Evolutionary conservation across 148 eudicot species (phyloP), one percentile per base, ranked within the genome.

Genomic region (Camellia sinensis): DNA sequence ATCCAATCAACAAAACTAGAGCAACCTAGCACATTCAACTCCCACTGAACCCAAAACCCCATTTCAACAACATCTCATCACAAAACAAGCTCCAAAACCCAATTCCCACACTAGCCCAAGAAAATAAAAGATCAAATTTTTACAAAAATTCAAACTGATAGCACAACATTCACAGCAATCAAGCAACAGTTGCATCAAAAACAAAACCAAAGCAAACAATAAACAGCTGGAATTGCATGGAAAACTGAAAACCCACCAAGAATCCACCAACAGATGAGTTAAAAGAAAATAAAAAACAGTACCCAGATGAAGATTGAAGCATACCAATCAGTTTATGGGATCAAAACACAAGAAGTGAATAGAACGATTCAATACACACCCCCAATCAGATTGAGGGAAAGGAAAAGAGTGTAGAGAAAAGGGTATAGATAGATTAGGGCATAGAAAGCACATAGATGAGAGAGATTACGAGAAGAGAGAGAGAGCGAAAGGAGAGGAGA

Each of bases 341-440:
- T 79, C 82, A 81, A 81, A 59, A 63, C 71, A 54, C 67, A 2
- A 78, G 44, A 52, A 52, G 64, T 79, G 11, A 45, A 62, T 29
- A 46, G 78, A 67, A 21, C 11, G 48, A 77, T 61, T 77, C 18
- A 21, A 67, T 37, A 77, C 14, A 77, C 13, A 50, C 61, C 11
- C 5, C 40, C 45, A 54, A 71, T 37, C 48, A 73, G 80, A 80
- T 70, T 71, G 18, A 53, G 75, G 44, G 21, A 75, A 43, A 68
- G 37, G n/a, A 8, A 40, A 53, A 59, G 48, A 50, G 67, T 37
- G 61, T 43, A 59, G 77, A 73, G 65, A 73, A 37, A 75, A 18
- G 50, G 67, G 37, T 29, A 29, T 29, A 29, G 70, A 14, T 73
- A 29, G 60, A 83, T 80, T 85, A 85, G 86, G 89, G 90, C 84